These are phyloP conservation scores for Ceratopteris richardii DNA, from an alignment of 75 land plant species.

Conservation along the genomic window DNA sequence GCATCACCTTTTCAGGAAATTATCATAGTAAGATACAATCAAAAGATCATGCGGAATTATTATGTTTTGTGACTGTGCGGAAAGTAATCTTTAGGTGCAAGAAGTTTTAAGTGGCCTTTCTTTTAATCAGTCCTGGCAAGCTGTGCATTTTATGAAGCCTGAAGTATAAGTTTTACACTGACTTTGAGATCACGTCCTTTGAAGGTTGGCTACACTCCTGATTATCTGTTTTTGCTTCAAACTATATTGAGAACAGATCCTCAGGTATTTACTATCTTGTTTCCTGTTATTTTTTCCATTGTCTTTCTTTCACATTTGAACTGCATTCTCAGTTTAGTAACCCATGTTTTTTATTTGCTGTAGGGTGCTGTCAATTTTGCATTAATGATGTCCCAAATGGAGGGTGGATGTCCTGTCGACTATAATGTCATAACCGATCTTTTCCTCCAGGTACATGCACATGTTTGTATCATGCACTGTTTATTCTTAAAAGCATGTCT, in stretches of 20 bases:
- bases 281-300: neutral
- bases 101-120: too few relatives aligned
- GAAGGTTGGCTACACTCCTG: constrained; percentile 96
- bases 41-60: too few relatives aligned
- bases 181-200: neutral
- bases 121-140: too few relatives aligned
- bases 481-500: too few relatives aligned
- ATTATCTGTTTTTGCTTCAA: constrained; percentile 89
- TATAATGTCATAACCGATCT: constrained; percentile 96
- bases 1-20: too few relatives aligned
- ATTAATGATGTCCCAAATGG: constrained; percentile 99
- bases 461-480: neutral
- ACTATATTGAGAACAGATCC: constrained; percentile 89
- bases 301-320: too few relatives aligned
- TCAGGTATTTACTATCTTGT: constrained; percentile 42
- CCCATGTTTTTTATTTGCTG: neutral
- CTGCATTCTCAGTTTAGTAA: too few relatives aligned
- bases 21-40: too few relatives aligned
- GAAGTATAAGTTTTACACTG: neutral
- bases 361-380: constrained; percentile 99
- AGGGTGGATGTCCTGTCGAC: constrained; percentile 95
- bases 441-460: constrained; percentile 74
- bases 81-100: too few relatives aligned
- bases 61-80: too few relatives aligned
- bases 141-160: too few relatives aligned